These are phyloP conservation scores for Hypoxylon sp. DNA, from an alignment of 2,329 filamentous ascomycete genomes.

Conservation along the genomic window DNA sequence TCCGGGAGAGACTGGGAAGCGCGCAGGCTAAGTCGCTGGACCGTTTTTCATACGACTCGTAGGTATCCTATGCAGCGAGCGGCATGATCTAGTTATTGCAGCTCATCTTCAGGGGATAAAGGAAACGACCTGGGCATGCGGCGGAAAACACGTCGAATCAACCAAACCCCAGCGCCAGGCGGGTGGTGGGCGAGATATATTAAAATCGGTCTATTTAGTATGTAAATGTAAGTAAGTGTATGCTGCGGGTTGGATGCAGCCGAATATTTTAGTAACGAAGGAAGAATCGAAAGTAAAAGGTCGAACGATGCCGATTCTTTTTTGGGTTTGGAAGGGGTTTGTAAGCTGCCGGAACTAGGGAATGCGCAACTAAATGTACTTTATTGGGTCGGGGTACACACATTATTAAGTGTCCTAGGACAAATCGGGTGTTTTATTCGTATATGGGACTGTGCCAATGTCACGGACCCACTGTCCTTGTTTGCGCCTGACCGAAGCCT, in stretches of 20 bases:
- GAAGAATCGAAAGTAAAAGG: constrained; percentile 32
- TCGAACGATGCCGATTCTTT: constrained; percentile 40
- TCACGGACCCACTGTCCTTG: constrained; percentile 1
- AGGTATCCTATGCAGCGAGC: constrained; percentile 36
- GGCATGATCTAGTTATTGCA: constrained; percentile 42
- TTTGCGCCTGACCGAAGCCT: constrained; percentile 24
- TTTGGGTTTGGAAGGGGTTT: constrained; percentile 33
- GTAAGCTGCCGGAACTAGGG: constrained; percentile 37
- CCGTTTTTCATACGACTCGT: constrained; percentile 25
- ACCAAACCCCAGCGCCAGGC: constrained; percentile 46
- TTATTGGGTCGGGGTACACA: constrained; percentile 7
- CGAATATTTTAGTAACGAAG: constrained; percentile 13
- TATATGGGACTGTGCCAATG: constrained; percentile 10
- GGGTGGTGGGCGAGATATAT: constrained; percentile 34
- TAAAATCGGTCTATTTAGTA: constrained; percentile 22
- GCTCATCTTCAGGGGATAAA: constrained; percentile 21
- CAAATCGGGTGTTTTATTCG: constrained; percentile 32
- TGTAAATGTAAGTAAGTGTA: constrained; percentile 16
- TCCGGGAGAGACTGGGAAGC: constrained; percentile 6
- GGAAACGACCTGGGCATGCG: constrained; percentile 6
- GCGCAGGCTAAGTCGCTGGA: constrained; percentile 19
- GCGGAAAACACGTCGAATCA: constrained; percentile 17
- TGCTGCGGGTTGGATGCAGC: constrained; percentile 6
- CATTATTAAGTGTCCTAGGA: constrained; percentile 27
- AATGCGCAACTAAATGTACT: constrained; percentile 14